These are phyloP conservation scores for Talaromyces trachyspermus DNA, from an alignment of 495 filamentous ascomycete genomes.

Conservation along the genomic window DNA sequence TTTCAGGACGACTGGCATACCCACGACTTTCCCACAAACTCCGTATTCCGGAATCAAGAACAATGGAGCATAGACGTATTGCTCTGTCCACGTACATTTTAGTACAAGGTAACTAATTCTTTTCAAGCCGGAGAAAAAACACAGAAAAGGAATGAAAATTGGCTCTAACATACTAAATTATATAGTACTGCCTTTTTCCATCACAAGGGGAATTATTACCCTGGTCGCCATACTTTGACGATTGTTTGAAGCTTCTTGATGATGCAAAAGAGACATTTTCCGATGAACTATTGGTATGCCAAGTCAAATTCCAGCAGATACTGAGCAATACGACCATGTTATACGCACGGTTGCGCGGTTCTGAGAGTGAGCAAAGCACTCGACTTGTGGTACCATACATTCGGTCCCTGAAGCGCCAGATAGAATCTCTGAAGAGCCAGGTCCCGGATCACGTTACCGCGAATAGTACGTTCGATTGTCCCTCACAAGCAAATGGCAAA, in stretches of 20 bases:
- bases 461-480: constrained; percentile 20
- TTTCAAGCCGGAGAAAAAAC: not conserved
- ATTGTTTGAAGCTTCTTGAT: constrained; percentile 29
- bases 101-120: constrained; percentile 31
- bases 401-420: constrained; percentile 28
- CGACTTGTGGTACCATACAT: constrained; percentile 24
- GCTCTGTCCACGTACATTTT: constrained; percentile 38
- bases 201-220: constrained; percentile 27
- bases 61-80: constrained; percentile 38
- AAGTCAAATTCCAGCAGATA: constrained; percentile 33
- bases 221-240: constrained; percentile 39
- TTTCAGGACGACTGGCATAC: not conserved
- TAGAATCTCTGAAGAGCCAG: constrained; percentile 20
- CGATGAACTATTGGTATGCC: constrained; percentile 35
- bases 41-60: constrained; percentile 16
- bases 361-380: constrained; percentile 9
- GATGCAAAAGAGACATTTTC: constrained; percentile 28
- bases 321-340: constrained; percentile 11
- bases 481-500: too few species aligned
- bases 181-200: constrained; percentile 32
- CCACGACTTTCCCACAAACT: constrained; percentile 3
- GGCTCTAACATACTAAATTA: too few species aligned
- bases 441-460: constrained; percentile 18
- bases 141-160: too few species aligned
- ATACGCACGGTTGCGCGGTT: constrained; percentile 3